phyloP scores from a whole-genome alignment of 1,284 basidiomycete species.

The Sphaerobolus stellatus region DNA sequence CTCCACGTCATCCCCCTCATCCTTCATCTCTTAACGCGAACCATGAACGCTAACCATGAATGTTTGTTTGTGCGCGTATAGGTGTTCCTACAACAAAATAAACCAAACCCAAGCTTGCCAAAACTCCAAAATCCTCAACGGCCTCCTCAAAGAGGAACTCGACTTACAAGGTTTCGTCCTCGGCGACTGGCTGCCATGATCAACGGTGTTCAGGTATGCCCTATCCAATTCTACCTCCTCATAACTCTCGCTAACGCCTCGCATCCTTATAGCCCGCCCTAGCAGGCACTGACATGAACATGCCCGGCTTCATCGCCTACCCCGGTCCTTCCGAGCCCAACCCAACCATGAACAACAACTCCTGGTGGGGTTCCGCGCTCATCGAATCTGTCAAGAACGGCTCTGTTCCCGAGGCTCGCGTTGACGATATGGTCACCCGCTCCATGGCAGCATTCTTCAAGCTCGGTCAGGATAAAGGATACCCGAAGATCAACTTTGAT shows the following conservation, averaged over 20 bases:
- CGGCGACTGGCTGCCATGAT: conserved; percentile 27
- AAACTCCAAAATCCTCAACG: conserved; percentile 73
- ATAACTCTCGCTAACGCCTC: conserved; percentile 12
- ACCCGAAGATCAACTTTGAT: conserved; percentile 46
- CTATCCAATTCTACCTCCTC: not conserved
- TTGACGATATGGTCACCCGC: conserved; percentile 69
- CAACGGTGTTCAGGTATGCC: conserved; percentile 17
- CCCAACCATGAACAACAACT: conserved; percentile 18
- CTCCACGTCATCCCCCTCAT: not conserved
- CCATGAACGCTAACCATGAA: not conserved
- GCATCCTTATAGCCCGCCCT: conserved; percentile 18
- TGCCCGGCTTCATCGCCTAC: conserved; percentile 24
- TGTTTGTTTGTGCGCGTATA: not conserved
- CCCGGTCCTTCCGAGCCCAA: conserved; percentile 17
- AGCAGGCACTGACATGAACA: conserved; percentile 25
- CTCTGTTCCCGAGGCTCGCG: conserved; percentile 59
- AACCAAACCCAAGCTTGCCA: conserved; percentile 82
- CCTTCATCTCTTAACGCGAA: too few species aligned
- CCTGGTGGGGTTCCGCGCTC: conserved; percentile 9
- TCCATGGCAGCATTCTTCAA: conserved; percentile 63
- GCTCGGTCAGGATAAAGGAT: conserved; percentile 54
- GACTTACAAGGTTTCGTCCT: conserved; percentile 30
- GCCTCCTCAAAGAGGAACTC: conserved; percentile 67
- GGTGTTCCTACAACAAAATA: conserved; percentile 33
- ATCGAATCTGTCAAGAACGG: conserved; percentile 54